These are phyloP conservation scores for Hemerocallis citrina DNA, from an alignment of 106 monocot species.

Conservation along the genomic window DNA sequence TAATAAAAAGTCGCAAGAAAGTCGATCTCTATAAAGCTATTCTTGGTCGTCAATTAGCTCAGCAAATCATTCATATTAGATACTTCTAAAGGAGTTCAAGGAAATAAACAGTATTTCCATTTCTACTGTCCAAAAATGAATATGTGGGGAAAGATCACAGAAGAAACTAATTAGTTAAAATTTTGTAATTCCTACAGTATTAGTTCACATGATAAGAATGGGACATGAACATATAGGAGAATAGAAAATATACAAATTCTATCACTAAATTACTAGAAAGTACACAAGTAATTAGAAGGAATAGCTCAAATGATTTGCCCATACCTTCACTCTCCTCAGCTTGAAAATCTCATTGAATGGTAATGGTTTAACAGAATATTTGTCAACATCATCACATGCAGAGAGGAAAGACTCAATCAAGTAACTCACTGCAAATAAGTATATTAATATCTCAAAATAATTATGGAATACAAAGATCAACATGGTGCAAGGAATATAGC, in stretches of 20 bases:
- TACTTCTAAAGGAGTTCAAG: neutral
- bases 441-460: neutral
- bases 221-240: neutral
- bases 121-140: too few species aligned
- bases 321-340: conserved; percentile 84
- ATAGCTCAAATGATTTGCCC: neutral
- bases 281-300: neutral
- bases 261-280: neutral
- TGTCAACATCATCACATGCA: conserved; percentile 55
- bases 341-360: conserved; percentile 72
- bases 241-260: neutral
- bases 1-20: too few species aligned
- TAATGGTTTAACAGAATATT: conserved; percentile 51
- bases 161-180: neutral
- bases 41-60: too few species aligned
- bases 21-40: too few species aligned
- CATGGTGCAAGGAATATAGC: neutral
- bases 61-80: too few species aligned
- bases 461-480: neutral
- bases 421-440: conserved; percentile 54
- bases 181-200: neutral
- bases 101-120: neutral
- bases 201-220: neutral
- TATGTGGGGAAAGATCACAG: too few species aligned
- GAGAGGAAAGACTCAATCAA: conserved; percentile 70